Evolutionary conservation across 495 filamentous ascomycete genomes (phyloP), one percentile per base, ranked within the genome.

Genomic region (Neurospora sp.): DNA sequence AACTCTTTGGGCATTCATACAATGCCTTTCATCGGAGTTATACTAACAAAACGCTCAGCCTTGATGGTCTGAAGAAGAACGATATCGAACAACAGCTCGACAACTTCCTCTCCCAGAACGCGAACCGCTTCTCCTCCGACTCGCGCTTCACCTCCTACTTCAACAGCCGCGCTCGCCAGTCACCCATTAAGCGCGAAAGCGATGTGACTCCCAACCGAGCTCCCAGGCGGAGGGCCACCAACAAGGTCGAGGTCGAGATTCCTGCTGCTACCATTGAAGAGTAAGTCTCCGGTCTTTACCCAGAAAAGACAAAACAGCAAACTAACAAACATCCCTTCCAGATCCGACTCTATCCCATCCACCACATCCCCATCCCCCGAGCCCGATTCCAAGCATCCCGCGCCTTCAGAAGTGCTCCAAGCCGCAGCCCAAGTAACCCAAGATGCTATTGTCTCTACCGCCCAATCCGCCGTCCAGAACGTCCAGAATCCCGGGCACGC

Each of bases 31-130:
- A 20, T 42, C 41, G 27, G 27, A 35, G 14, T 3, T 31, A 7
- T 38, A 6, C 54, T 54, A 31, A 54, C 46, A 39, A 69, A 9
- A 18, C 5, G 31, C 23, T 69, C 76, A 97, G 94, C 77, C 89
- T 87, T 77, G 91, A 93, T 72, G 86, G 88, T 44, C 81, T 89
- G 75, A 92, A 91, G 77, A 98, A 98, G 83, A 82, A 84, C 75
- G 94, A 98, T n/a, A 89, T 98, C 46, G 92, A 94, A 79, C 77
- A 85, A 71, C 86, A 88, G 37, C 88, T 99, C 72, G 92, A 96
- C 71, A 87, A 92, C 35, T 90, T 92, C 83, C 88, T 99, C 44
- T 85, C 88, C 74, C 84, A 86, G 39, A 90, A 97, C 82, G 81
- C 86, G 41, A 80, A 87, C 69, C 86, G 84, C 41, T 91, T 91